Percentiles rank a stretch among this genome's conserved stretches.
Evolutionary conservation across 2,329 filamentous ascomycete species (phyloP).

Genomic region (Paecilomyces dactylethromorphus): DNA sequence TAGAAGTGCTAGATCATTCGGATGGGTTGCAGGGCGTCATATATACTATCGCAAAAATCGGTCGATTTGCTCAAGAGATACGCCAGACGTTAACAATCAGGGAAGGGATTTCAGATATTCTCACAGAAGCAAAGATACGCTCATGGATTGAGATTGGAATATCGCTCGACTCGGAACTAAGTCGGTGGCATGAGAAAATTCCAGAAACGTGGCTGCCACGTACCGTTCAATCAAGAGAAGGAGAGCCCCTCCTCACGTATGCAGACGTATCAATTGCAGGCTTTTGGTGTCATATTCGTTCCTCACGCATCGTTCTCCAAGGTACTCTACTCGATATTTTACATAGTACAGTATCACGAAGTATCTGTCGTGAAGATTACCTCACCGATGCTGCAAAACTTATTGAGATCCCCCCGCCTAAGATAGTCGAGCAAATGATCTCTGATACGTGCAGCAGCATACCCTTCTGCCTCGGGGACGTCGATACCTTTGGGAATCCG

Average conservation of each 20-base stretch:
- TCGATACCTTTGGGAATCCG: conserved; percentile 24
- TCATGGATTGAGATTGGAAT: conserved; percentile 17
- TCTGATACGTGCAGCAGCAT: conserved; percentile 28
- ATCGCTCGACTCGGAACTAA: conserved; percentile 21
- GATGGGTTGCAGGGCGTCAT: conserved; percentile 27
- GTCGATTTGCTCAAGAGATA: conserved; percentile 18
- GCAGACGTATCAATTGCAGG: conserved; percentile 18
- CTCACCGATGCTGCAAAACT: conserved; percentile 2
- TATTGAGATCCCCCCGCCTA: conserved; percentile 6
- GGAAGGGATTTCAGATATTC: not conserved
- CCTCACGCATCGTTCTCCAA: conserved; percentile 26
- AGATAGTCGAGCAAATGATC: conserved; percentile 25
- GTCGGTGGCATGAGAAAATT: conserved; percentile 22
- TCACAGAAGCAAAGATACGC: conserved; percentile 10
- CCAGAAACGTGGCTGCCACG: conserved; percentile 28
- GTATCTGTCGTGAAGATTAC: conserved; percentile 6
- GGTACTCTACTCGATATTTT: conserved; percentile 20
- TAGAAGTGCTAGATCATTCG: conserved; percentile 17
- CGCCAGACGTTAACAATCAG: not conserved
- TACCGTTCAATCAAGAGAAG: conserved; percentile 20
- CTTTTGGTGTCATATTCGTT: conserved; percentile 31
- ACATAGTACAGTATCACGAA: conserved; percentile 9
- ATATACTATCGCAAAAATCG: conserved; percentile 22
- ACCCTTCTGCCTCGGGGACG: conserved; percentile 24
- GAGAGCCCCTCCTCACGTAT: conserved; percentile 26